Base-by-base conservation (phyloP, 148 eudicot genomes). In the Arbutus unedo region DNA sequence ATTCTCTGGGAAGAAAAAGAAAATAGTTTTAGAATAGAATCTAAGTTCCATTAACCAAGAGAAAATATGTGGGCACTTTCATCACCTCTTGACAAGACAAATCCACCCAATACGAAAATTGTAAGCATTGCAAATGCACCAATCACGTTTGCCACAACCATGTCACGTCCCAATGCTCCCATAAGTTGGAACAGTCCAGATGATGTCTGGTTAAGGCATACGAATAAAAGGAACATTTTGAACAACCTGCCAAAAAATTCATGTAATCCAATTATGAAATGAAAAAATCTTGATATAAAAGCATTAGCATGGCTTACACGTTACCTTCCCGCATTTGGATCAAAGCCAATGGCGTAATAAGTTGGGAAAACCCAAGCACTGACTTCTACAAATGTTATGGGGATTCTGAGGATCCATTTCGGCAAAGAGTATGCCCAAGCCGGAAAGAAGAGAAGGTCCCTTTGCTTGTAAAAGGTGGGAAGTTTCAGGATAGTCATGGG, bases 381-480 rank as follows among this genome's bases (percentile, higher is more conserved):
- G 71, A 82, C 87, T 86, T 88, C 90, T 31, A 84, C 4, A 11
- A 83, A 62, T 50, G 88, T 71, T 8, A 84, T 59, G 0, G 90
- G 90, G 67, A 88, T 79, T 31, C 84, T 88, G 56, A 88, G 82
- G 38, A 88, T 53, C 86, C 87, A 84, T 14, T 83, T 66, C 7
- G 90, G 85, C 16, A 86, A 71, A 23, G 88, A 80, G 56, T 83
- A 88, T 13, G 90, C 87, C 97, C 97, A 95, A 1, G 95, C 72
- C 0, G 98, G 97, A 56, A 86, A 95, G 81, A 95, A 95, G 51
- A 89, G 92, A 74, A 89, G 88, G 84, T 92, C 94, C 38, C 95
- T 78, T 57, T 93, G 97, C 86, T 95, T 92, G 81, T 87, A 95
- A 82, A 93, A 95, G 19, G 89, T 91, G 0, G 97, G 95, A 82